A percentile compares a stretch with the other conserved stretches of the same genome.
Evolutionary conservation across 805 yeast genomes (phyloP).

Genomic region (Schwanniomyces pseudopolymorphus): DNA sequence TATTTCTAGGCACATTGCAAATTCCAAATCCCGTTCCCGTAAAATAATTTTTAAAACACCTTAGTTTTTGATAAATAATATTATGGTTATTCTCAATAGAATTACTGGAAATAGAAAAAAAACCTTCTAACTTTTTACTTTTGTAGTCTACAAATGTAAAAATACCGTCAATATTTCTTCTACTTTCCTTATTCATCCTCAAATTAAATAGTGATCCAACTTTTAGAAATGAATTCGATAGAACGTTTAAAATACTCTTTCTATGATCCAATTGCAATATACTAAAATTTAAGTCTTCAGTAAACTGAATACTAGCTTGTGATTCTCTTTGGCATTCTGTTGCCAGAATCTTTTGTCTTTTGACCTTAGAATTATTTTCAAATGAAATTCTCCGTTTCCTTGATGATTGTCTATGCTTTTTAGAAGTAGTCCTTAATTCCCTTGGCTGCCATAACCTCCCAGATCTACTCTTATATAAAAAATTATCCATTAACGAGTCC

Average conservation of each 20-base stretch:
- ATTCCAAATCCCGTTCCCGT: conserved; percentile 10
- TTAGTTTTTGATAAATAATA: conserved; percentile 5
- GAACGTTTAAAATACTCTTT: conserved; percentile 17
- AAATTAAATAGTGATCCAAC: conserved; percentile 22
- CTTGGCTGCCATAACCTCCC: conserved; percentile 9
- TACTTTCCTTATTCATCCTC: conserved; percentile 1
- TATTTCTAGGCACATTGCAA: conserved; percentile 3
- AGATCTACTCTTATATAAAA: conserved; percentile 9
- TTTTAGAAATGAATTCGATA: conserved; percentile 19
- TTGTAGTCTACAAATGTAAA: conserved; percentile 21
- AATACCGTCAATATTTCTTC: conserved; percentile 10
- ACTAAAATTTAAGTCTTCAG: conserved; percentile 1
- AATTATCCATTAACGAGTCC: conserved; percentile 11
- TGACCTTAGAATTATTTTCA: neutral
- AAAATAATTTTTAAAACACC: conserved; percentile 10
- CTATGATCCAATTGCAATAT: conserved; percentile 10
- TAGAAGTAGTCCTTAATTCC: neutral
- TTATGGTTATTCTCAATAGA: neutral
- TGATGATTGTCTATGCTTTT: neutral
- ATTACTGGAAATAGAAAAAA: conserved; percentile 10
- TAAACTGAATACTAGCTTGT: neutral
- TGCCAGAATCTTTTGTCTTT: conserved; percentile 2
- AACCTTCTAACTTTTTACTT: conserved; percentile 16
- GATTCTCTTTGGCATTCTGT: neutral
- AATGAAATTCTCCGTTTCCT: conserved; percentile 3